Evolutionary conservation across 805 yeast species (phyloP).

Genomic region (Candida boleticola): DNA sequence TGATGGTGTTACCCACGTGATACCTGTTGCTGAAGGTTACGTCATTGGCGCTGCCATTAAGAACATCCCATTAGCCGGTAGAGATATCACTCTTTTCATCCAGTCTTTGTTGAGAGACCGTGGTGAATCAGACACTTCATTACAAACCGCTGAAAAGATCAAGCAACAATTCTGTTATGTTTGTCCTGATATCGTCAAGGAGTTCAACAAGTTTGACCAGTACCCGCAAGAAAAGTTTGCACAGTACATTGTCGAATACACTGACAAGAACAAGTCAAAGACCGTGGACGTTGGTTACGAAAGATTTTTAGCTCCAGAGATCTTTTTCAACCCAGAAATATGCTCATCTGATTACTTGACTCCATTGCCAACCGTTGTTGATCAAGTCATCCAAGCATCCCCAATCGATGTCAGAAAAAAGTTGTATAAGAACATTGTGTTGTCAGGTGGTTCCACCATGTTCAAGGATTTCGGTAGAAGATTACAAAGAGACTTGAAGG

Average conservation of each 20-base stretch:
- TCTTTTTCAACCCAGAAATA: conserved; percentile 96
- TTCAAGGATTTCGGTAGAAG: conserved; percentile 97
- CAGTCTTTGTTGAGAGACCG: conserved; percentile 94
- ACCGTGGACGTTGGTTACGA: conserved; percentile 94
- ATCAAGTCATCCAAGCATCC: conserved; percentile 88
- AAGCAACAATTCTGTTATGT: conserved; percentile 97
- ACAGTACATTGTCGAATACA: conserved; percentile 83
- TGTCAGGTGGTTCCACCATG: conserved; percentile 98
- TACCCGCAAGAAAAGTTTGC: conserved; percentile 89
- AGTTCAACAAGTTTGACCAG: conserved; percentile 90
- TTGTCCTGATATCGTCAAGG: conserved; percentile 96
- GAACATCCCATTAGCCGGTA: conserved; percentile 97
- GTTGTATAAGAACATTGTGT: conserved; percentile 89
- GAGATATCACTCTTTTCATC: conserved; percentile 92
- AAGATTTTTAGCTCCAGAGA: conserved; percentile 97
- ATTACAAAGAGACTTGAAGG: conserved; percentile 89
- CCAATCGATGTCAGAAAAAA: conserved; percentile 99
- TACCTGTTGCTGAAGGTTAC: conserved; percentile 99
- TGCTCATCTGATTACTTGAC: conserved; percentile 93
- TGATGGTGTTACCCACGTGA: conserved; percentile 98
- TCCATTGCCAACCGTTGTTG: conserved; percentile 95
- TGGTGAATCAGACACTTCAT: conserved; percentile 90
- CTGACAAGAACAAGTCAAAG: conserved; percentile 52
- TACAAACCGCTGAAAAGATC: conserved; percentile 94
- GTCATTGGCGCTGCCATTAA: conserved; percentile 97